Base-by-base conservation (phyloP, 495 filamentous ascomycete genomes). In the Trichocladium antarcticum region DNA sequence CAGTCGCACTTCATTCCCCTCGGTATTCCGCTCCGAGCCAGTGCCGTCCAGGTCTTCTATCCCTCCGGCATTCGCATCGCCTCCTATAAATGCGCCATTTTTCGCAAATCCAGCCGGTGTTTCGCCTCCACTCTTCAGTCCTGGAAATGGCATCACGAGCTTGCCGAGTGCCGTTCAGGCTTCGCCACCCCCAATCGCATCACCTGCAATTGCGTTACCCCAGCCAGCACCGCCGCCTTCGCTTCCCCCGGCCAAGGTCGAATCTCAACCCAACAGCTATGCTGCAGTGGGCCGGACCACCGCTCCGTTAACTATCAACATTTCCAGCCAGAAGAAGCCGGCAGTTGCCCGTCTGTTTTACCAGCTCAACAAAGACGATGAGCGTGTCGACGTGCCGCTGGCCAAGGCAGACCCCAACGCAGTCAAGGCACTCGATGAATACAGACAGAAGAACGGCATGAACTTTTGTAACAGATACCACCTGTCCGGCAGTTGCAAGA, bases 391-490 rank as follows among this genome's bases (percentile, higher is more conserved):
- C n/a, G 57, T 58, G 22, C 63, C 54, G 0, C 24, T 66, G 31
- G 52, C 57, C 14, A 60, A 38, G 35, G 9, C 37, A 2, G 61
- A 66, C 19, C 6, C 22, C 0, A 16, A 20, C 3, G 55, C 57
- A 1, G 53, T 61, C 6, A 45, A 52, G n/a, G 35, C 47, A 6
- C 45, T 66, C 19, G 50, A 50, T 3, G 61, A 67, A 11, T 58
- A 58, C 3, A 39, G 39, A 6, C 47, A 44, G 5, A 58, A 34
- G 12, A 63, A 63, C 17, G 51, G 50, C 3, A 49, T 45, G 28
- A 64, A 65, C 34, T 59, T 60, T 35, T 71, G 68, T 49, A 69
- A 71, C 48, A 31, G 54, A 8, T 66, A 45, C 42, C 65, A 71
- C 32, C 45, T 71, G 2, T 47, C 37, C 11, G 56, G 54, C 8